Base-by-base conservation (phyloP, 306 rosid genomes). In the Castanea crenata region DNA sequence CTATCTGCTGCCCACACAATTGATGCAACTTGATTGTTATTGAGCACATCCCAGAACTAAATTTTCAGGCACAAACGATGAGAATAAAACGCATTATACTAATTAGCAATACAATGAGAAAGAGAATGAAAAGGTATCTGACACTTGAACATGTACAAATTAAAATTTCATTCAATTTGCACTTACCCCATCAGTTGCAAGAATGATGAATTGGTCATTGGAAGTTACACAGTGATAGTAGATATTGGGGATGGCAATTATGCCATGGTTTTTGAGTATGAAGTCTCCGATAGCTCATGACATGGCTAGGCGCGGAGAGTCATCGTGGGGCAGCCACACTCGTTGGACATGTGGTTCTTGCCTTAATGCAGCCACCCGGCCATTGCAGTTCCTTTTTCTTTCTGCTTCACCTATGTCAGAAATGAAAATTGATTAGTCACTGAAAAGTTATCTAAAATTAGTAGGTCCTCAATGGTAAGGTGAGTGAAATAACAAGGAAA, bases 221-320 rank as follows among this genome's bases (percentile, higher is more conserved):
- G 91, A 69, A 67, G 88, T 74, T 2, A 93, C 74, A 59, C 74
- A 80, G 78, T 6, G 91, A 77, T 74, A 74, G 15, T 83, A 82
- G 87, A 93, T 71, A 14, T 84, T 88, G 3, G 98, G 97, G 58
- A 59, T 49, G 77, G 91, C 89, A 71, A 85, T 93, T 71, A 93
- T 67, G 80, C 98, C 97, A 21, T 90, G 73, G 46, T 91, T 85
- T 75, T 93, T 93, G 57, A 93, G 92, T 23, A 87, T 3, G 38
- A 88, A 91, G 76, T 93, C 98, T 35, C 98, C 98, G 16, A 93
- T 87, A 80, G 97, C 88, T 67, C 94, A 77, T 10, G 98, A 93
- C 97, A 91, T 91, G 85, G 97, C 98, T 44, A 93, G 82, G 55
- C 97, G 95, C 6, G 93, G 95, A 19, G 73, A 21, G 64, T 83